These are phyloP conservation scores for Cercospora sp. DNA, from an alignment of 2,329 filamentous ascomycete species.

Conservation along the genomic window DNA sequence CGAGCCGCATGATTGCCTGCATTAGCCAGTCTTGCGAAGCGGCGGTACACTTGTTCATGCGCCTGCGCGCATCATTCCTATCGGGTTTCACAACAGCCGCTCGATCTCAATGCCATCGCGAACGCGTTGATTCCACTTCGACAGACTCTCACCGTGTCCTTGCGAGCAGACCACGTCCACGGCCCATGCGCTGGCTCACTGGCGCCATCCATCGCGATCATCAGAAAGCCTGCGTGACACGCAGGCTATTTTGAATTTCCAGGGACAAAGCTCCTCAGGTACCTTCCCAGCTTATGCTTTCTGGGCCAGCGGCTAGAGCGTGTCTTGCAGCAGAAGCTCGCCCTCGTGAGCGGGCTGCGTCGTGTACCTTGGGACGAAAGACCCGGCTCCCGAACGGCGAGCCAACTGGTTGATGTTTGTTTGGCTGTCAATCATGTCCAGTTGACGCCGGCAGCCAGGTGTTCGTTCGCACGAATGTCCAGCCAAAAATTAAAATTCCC, in stretches of 20 bases:
- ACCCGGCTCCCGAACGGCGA: background rate
- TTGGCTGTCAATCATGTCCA: background rate
- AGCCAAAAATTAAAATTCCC: background rate
- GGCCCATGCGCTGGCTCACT: background rate
- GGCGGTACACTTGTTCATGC: conserved; percentile 6
- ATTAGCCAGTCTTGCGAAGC: background rate
- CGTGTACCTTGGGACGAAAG: background rate
- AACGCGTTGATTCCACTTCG: background rate
- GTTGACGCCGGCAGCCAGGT: background rate
- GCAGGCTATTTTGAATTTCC: background rate
- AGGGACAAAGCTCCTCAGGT: conserved; percentile 5
- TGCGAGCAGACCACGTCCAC: background rate
- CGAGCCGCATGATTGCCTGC: conserved; percentile 14
- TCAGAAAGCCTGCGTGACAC: background rate
- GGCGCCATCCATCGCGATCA: background rate
- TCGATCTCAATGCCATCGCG: background rate
- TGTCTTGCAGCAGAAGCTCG: conserved; percentile 5
- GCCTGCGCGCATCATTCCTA: conserved; percentile 13
- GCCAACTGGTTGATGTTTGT: background rate
- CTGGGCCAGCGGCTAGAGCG: background rate
- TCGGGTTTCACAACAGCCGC: conserved; percentile 5
- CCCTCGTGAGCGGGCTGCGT: background rate
- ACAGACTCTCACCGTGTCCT: background rate
- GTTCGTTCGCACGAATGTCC: background rate
- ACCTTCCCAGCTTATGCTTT: conserved; percentile 1